These are phyloP conservation scores for Aspergillus funiculosus DNA, from an alignment of 495 filamentous ascomycete species.

Conservation along the genomic window DNA sequence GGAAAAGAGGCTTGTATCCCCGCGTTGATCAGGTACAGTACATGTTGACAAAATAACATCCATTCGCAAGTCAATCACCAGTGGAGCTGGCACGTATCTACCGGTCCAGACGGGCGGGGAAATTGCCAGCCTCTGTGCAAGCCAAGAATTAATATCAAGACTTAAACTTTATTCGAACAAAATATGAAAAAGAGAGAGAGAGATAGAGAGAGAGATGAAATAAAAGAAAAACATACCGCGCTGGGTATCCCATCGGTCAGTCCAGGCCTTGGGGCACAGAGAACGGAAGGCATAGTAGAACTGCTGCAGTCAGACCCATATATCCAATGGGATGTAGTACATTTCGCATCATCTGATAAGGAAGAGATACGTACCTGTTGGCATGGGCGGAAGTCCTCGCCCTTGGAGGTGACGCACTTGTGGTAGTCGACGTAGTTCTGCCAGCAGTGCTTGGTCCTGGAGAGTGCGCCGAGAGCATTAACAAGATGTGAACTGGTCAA, in stretches of 20 bases:
- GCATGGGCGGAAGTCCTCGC: constrained; percentile 98
- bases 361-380: constrained; percentile 61
- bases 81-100: constrained; percentile 18
- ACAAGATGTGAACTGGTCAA: neutral
- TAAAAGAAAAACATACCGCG: constrained; percentile 62
- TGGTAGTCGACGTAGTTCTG: constrained; percentile 99
- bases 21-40: constrained; percentile 40
- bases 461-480: constrained; percentile 12
- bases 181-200: neutral
- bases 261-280: constrained; percentile 94
- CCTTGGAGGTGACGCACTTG: constrained; percentile 98
- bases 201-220: constrained; percentile 9
- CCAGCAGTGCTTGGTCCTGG: constrained; percentile 83
- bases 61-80: constrained; percentile 26
- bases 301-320: constrained; percentile 43
- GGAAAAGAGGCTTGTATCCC: constrained; percentile 27
- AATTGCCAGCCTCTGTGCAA: constrained; percentile 84
- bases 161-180: too few relatives aligned
- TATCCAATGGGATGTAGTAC: constrained; percentile 7
- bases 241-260: constrained; percentile 93
- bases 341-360: neutral
- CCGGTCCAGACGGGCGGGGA: constrained; percentile 58
- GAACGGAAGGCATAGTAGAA: constrained; percentile 95
- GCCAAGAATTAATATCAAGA: too few relatives aligned
- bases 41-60: constrained; percentile 39